Evolutionary conservation across 352 stramenopile species (phyloP), one percentile per base, ranked within the genome.

Genomic region (Plasmopara muralis): DNA sequence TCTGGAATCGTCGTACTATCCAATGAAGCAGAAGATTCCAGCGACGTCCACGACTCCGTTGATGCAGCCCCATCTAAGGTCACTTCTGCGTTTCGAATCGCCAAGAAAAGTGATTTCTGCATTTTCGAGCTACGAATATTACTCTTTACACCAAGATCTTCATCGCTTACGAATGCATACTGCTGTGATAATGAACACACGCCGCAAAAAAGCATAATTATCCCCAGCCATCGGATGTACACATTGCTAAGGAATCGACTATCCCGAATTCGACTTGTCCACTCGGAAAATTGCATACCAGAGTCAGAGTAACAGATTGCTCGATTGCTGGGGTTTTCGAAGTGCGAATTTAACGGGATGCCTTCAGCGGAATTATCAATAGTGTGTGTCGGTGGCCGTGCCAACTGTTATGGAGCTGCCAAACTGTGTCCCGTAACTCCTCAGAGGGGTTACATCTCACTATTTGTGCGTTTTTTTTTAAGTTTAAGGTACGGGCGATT

Each of bases 171-270:
- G 29, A 59, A 53, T 14, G 56, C 47, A 20, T 66, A 69, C 39
- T 69, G 61, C 9, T 64, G 47, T 6, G 56, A 62, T 9, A 69
- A 37, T 9, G 51, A 69, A 43, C 52, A 69, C 14, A 66, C 56
- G 15, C 56, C 59, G 39, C 51, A 66, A 10, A 69, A 47, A 4
- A 69, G 30, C 61, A 69, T 69, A 38, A 65, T 62, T 1, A 16
- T 33, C 2, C 60, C 60, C 25, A 68, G 33, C 43, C 37, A 42
- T 44, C 60, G 60, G 31, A 68, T 71, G 41, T 70, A 72, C 13
- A 69, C 65, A 62, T 71, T 71, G 35, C 68, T 57, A 16, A 72
- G 53, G 41, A 72, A 72, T 12, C 65, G 62, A 39, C 52, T 72
- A 16, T 70, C 51, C 9, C 55, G 55, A 50, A 72, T 72, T 10